Conservation (phyloP, 163 green algal species). For the Chlorella variabilis region DNA sequence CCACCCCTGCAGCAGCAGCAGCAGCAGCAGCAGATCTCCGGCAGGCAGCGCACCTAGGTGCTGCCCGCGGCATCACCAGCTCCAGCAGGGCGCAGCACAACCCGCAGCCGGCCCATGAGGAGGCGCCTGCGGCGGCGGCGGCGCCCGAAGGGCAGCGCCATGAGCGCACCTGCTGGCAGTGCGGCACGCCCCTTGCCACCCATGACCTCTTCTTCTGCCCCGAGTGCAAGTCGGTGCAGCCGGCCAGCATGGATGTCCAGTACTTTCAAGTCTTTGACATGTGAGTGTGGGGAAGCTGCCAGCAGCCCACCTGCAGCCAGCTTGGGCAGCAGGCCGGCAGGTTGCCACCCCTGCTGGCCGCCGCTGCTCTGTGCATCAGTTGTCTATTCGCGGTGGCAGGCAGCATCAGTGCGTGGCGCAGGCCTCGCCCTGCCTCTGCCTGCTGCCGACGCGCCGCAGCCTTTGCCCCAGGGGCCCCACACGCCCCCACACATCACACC, state of each 20-base stretch:
- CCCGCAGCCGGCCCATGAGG: neutral
- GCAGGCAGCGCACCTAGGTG: neutral
- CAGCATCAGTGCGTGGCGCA: no score
- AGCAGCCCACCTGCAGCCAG: neutral
- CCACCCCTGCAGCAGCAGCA: neutral
- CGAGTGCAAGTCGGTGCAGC: conserved; percentile 27
- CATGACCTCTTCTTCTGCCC: conserved; percentile 38
- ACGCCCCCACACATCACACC: no score
- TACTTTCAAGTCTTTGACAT: conserved; percentile 35
- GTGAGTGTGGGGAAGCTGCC: neutral
- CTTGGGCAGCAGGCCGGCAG: no score
- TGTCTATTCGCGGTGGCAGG: no score
- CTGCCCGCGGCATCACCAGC: neutral
- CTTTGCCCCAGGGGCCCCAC: no score
- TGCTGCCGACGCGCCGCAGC: no score
- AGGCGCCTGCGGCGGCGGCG: neutral
- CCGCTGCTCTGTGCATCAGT: no score
- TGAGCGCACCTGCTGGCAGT: conserved; percentile 40
- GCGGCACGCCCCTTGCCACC: neutral
- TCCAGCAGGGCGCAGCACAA: neutral
- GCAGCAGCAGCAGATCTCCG: neutral
- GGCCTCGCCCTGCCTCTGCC: no score
- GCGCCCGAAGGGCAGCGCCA: neutral
- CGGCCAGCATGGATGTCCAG: neutral
- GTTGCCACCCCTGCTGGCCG: no score